Conservation (phyloP, 2,329 filamentous ascomycete species). For the Fusarium fujikuroi region DNA sequence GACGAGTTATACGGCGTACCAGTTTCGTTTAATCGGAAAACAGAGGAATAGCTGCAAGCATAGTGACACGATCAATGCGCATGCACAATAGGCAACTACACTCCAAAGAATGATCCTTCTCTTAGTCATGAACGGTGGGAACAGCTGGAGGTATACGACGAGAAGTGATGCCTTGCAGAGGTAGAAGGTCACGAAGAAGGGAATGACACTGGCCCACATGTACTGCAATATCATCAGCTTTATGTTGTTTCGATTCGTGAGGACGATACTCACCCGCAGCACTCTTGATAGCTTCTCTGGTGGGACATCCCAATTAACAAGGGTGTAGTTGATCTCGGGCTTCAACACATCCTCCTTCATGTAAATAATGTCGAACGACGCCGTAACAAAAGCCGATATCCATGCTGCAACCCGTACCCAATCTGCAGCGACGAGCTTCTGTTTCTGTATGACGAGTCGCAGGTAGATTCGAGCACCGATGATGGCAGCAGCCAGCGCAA, state of each 20-base stretch:
- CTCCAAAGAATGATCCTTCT: conserved; percentile 11
- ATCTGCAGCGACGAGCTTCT: conserved; percentile 16
- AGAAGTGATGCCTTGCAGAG: conserved; percentile 37
- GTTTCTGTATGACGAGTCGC: conserved; percentile 25
- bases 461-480: conserved; percentile 30
- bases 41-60: conserved; percentile 27
- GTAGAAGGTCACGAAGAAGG: conserved; percentile 33
- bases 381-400: background rate
- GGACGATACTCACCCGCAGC: background rate
- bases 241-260: background rate
- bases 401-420: conserved; percentile 18
- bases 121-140: conserved; percentile 33
- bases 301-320: conserved; percentile 18
- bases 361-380: conserved; percentile 14
- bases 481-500: background rate
- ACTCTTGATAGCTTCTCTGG: conserved; percentile 1
- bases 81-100: background rate
- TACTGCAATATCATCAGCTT: conserved; percentile 9
- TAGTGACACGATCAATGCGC: conserved; percentile 9
- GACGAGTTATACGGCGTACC: background rate
- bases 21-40: conserved; percentile 26
- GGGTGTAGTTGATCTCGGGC: conserved; percentile 19
- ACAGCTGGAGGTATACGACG: conserved; percentile 32
- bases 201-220: conserved; percentile 19
- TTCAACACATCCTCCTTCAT: background rate